Evolutionary conservation across 345 rosid species (phyloP).

Genomic region (Acer yangbiense): DNA sequence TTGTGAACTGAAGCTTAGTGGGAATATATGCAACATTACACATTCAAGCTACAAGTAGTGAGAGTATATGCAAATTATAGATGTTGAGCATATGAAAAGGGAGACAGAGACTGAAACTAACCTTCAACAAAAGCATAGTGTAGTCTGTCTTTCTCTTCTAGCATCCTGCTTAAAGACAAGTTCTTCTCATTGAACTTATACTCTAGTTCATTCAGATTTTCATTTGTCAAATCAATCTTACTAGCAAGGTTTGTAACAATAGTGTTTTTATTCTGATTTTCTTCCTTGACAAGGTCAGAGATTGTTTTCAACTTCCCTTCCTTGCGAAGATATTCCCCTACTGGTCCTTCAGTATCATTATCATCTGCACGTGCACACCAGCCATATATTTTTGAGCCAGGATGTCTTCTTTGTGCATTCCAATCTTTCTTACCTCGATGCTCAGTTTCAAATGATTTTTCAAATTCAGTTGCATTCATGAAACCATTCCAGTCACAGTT

Average conservation of each 20-base stretch:
- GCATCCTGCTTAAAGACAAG: constrained; percentile 63
- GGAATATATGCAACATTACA: background rate
- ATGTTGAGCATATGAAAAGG: background rate
- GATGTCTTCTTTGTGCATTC: constrained; percentile 36
- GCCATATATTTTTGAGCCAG: constrained; percentile 51
- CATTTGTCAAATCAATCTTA: constrained; percentile 61
- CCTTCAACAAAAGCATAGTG: constrained; percentile 71
- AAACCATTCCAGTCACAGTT: constrained; percentile 67
- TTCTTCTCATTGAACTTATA: constrained; percentile 59
- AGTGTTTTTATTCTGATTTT: constrained; percentile 33
- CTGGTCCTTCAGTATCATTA: constrained; percentile 49
- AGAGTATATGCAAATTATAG: background rate
- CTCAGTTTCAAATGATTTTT: constrained; percentile 54
- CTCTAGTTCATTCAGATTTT: constrained; percentile 51
- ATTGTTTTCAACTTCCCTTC: constrained; percentile 63
- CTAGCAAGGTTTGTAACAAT: constrained; percentile 56
- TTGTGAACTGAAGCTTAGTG: background rate
- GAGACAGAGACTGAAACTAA: constrained; percentile 25
- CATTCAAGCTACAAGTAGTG: background rate
- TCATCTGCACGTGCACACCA: constrained; percentile 90
- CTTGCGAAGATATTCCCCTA: constrained; percentile 66
- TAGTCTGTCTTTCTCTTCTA: constrained; percentile 70
- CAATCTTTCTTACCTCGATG: constrained; percentile 58
- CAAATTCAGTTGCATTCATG: constrained; percentile 56
- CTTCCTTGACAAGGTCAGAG: constrained; percentile 52